Base-by-base conservation (phyloP, 2,329 filamentous ascomycete genomes). In the Aspergillus pseudoviridinutans region DNA sequence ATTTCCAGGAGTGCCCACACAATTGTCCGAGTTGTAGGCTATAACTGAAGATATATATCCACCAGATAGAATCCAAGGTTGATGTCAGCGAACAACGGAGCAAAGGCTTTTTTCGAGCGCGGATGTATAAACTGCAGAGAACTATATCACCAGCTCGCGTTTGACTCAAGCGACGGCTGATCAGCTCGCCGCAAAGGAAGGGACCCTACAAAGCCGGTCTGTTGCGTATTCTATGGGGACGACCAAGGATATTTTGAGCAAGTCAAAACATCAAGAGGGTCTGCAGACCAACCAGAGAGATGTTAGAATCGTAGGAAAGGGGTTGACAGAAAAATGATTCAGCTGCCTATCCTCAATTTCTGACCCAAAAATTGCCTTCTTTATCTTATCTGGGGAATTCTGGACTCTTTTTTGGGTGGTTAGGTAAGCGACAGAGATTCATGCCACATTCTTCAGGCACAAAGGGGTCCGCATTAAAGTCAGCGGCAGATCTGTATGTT, bases 1-100 rank as follows among this genome's bases (percentile, higher is more conserved):
- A 44, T 17, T 56, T 55, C 25, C n/a, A 44, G n/a, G n/a, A 44
- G 8, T 44, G 1, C 32, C 5, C 0, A 22, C n/a, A 44, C 41
- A 24, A 44, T 56, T 50, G 60, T 60, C 24, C 64, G 61, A 50
- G 63, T 29, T 32, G 62, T 65, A 17, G 62, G 65, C 63, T 66
- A 32, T 41, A 35, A n/a, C 5, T n/a, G 50, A 35, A 24, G 32
- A 12, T 20, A 14, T 35, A 17, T 38, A 14, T 51, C n/a, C 25
- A 41, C 22, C 9, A 27, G 8, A 42, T 35, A 24, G 28, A 42
- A 51, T 22, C 20, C 8, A 22, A 44, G 41, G 12, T 20, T 12
- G n/a, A 10, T 44, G 22, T 2, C 7, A 22, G 32, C 14, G 20
- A n/a, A n/a, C 17, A 44, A 20, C 6, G 12, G 42, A 24, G 8